phyloP scores from a whole-genome alignment of 768 basidiomycete species.

The Naganishia vishniacii region DNA sequence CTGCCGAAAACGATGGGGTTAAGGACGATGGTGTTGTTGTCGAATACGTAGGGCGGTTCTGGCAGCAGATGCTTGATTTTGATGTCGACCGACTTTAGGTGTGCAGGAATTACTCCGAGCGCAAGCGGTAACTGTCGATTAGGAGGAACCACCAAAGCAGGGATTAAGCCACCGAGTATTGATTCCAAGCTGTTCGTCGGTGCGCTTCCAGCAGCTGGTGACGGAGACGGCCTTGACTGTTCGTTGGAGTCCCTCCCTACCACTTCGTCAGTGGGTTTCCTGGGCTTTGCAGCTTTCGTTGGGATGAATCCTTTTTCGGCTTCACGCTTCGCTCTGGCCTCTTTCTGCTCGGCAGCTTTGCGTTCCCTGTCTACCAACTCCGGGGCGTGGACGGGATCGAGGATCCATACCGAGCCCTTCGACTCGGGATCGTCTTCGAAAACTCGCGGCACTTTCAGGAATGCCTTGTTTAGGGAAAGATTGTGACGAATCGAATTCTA shows the following conservation, averaged over 20 bases:
- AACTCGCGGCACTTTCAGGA: conserved; percentile 80
- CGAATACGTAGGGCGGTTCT: conserved; percentile 66
- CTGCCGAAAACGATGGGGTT: conserved; percentile 79
- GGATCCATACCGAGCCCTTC: conserved; percentile 89
- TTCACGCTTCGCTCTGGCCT: conserved; percentile 24
- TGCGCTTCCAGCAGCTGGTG: neutral
- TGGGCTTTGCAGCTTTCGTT: conserved; percentile 17
- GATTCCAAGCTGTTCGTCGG: conserved; percentile 7
- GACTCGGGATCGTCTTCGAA: conserved; percentile 63
- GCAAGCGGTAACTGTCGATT: conserved; percentile 60
- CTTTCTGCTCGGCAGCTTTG: conserved; percentile 30
- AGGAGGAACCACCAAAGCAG: conserved; percentile 26
- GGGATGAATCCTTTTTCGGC: conserved; percentile 4
- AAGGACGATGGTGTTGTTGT: conserved; percentile 75
- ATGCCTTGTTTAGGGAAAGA: conserved; percentile 84
- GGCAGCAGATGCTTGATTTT: conserved; percentile 32
- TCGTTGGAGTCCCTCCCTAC: conserved; percentile 3
- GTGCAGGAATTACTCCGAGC: conserved; percentile 59
- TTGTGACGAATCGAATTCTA: conserved; percentile 92
- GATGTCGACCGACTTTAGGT: conserved; percentile 23
- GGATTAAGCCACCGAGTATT: conserved; percentile 8
- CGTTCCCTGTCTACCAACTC: conserved; percentile 48
- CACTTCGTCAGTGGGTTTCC: neutral
- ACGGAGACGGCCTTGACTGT: neutral
- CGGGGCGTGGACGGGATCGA: conserved; percentile 60